Conservation (phyloP, 768 basidiomycete genomes). For the Leccinum boreale region DNA sequence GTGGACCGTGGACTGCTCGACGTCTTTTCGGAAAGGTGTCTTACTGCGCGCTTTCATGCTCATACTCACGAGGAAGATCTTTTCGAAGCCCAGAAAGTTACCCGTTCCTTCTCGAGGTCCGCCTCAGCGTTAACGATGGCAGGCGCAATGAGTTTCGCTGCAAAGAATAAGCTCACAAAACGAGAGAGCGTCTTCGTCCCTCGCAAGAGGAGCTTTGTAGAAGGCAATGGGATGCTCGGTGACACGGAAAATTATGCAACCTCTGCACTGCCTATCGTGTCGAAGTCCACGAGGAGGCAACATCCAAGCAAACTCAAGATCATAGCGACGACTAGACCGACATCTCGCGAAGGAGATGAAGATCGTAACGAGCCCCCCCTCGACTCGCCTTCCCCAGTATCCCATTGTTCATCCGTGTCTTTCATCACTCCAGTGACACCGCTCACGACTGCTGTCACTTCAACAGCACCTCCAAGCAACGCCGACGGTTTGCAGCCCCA, state of each 20-base stretch:
- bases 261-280: neutral
- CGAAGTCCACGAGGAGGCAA: conserved; percentile 20
- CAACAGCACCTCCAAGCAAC: conserved; percentile 12
- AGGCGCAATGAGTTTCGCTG: conserved; percentile 51
- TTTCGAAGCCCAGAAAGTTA: conserved; percentile 50
- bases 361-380: conserved; percentile 15
- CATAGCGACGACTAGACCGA: conserved; percentile 17
- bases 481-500: conserved; percentile 18
- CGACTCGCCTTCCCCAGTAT: conserved; percentile 38
- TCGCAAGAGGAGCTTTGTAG: conserved; percentile 50
- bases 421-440: conserved; percentile 25
- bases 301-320: conserved; percentile 31
- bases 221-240: conserved; percentile 13
- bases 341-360: conserved; percentile 26
- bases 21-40: conserved; percentile 72
- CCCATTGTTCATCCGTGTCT: conserved; percentile 37
- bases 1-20: conserved; percentile 80
- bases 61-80: conserved; percentile 60
- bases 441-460: conserved; percentile 12
- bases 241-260: conserved; percentile 16
- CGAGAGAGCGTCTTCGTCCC: conserved; percentile 71
- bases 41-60: conserved; percentile 65
- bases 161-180: conserved; percentile 54
- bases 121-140: conserved; percentile 60
- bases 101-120: conserved; percentile 49